phyloP scores from a whole-genome alignment of 495 filamentous ascomycete genomes.

The Cercophora newfieldiana region DNA sequence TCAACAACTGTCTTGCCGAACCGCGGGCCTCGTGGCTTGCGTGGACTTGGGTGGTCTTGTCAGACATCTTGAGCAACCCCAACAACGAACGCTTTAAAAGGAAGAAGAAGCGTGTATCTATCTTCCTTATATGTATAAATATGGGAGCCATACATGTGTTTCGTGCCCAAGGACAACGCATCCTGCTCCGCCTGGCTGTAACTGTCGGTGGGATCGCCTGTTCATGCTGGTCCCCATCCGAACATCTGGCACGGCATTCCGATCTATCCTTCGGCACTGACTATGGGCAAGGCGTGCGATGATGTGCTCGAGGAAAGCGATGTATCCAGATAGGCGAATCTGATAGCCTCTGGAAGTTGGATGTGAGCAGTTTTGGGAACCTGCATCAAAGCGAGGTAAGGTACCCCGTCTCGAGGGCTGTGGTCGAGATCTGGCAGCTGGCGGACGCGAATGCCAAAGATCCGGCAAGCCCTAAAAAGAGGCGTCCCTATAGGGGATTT shows the following conservation, averaged over 20 bases:
- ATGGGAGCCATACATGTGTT: too few species aligned
- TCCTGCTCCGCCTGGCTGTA: not conserved
- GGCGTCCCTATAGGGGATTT: conserved; percentile 10
- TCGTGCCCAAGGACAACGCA: too few species aligned
- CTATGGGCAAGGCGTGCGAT: not conserved
- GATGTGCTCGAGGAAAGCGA: not conserved
- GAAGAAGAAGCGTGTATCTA: too few species aligned
- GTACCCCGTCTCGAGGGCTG: not conserved
- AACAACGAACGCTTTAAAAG: too few species aligned
- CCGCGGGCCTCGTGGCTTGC: not conserved
- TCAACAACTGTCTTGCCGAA: not conserved
- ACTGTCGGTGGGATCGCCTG: too few species aligned
- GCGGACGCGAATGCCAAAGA: not conserved
- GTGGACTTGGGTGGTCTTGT: too few species aligned
- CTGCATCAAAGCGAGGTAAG: not conserved
- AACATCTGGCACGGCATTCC: not conserved
- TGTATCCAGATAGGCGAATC: not conserved
- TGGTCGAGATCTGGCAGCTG: conserved; percentile 7
- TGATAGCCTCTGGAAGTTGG: not conserved
- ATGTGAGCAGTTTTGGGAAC: not conserved
- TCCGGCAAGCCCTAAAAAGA: not conserved
- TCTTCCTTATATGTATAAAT: too few species aligned
- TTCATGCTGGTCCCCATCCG: not conserved
- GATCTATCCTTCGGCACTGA: not conserved
- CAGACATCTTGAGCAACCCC: too few species aligned